Evolutionary conservation across 371 early-diverging fungal species (phyloP), one percentile per base, ranked within the genome.

Genomic region (Rhizopus delemar): DNA sequence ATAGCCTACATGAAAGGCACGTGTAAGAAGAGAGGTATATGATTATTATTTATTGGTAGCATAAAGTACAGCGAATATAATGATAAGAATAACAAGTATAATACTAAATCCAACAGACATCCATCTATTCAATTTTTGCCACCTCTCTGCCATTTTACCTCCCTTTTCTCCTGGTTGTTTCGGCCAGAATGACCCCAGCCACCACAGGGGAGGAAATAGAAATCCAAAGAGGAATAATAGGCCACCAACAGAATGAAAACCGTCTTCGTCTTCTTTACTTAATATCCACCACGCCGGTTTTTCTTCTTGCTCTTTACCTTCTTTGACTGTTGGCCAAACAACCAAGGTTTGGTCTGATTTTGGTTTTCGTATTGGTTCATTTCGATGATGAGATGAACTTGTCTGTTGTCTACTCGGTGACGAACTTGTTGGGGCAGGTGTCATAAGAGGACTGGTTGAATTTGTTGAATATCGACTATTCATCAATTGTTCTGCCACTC

Each of bases 91-190:
- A 5, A 76, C 41, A 0, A 79, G 45, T 28, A 79, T 45, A n/a
- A 65, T 59, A 39, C 77, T 71, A 53, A 79, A 79, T 9, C 74
- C 74, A 57, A 79, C 63, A 4, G 80, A 72, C 76, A 76, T 74
- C 57, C 66, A 48, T 31, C 71, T 57, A 53, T 74, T 76, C 13
- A 79, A 11, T 13, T 57, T 59, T 48, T 76, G 77, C 80, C 80
- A 79, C 49, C 75, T 62, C 28, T 68, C 73, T 15, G 77, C 75
- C 71, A 76, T 74, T 54, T 79, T 76, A 3, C 77, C 75, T 29
- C 69, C 70, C 9, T 50, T 63, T 52, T 72, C 66, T 41, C 52
- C 62, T 5, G 65, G 53, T 22, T 63, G 63, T 29, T 58, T 56
- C 5, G 80, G 80, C 65, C 67, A 74, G 41, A 70, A 50, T 3